Percentiles rank a stretch among this genome's conserved stretches.
phyloP scores from a whole-genome alignment of 2,329 filamentous ascomycete genomes.

The Oidium heveae region DNA sequence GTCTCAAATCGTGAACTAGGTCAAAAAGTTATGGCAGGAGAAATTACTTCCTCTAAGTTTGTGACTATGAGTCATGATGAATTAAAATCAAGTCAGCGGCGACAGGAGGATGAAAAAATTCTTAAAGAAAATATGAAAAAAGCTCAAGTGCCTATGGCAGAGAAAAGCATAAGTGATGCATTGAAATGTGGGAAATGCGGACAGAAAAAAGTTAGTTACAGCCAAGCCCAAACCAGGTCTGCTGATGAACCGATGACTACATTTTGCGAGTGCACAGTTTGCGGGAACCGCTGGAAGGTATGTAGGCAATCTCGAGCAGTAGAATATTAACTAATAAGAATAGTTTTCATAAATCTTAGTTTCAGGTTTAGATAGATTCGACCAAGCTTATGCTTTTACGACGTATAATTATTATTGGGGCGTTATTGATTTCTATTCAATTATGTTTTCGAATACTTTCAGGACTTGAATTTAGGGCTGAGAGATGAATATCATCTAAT shows the following conservation, averaged over 20 bases:
- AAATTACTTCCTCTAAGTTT: constrained; percentile 47
- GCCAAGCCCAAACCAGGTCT: constrained; percentile 80
- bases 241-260: constrained; percentile 85
- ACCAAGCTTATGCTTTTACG: background rate
- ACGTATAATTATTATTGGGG: too few relatives aligned
- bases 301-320: constrained; percentile 8
- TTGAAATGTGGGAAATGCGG: constrained; percentile 81
- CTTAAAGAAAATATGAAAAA: constrained; percentile 91
- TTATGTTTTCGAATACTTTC: too few relatives aligned
- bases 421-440: too few relatives aligned
- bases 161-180: constrained; percentile 72
- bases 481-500: too few relatives aligned
- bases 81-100: constrained; percentile 66
- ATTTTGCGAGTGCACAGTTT: constrained; percentile 46
- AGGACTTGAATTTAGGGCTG: too few relatives aligned
- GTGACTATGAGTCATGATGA: constrained; percentile 77
- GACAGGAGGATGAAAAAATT: constrained; percentile 48
- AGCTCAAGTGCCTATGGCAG: constrained; percentile 76
- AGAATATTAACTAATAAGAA: constrained; percentile 4
- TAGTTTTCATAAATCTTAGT: constrained; percentile 13
- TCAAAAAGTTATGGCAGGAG: constrained; percentile 45
- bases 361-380: background rate
- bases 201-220: constrained; percentile 85
- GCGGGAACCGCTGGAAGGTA: constrained; percentile 50
- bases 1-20: constrained; percentile 63